Evolutionary conservation across 2,329 filamentous ascomycete species (phyloP), one percentile per base, ranked within the genome.

Genomic region (Tricladium varicosporioides): DNA sequence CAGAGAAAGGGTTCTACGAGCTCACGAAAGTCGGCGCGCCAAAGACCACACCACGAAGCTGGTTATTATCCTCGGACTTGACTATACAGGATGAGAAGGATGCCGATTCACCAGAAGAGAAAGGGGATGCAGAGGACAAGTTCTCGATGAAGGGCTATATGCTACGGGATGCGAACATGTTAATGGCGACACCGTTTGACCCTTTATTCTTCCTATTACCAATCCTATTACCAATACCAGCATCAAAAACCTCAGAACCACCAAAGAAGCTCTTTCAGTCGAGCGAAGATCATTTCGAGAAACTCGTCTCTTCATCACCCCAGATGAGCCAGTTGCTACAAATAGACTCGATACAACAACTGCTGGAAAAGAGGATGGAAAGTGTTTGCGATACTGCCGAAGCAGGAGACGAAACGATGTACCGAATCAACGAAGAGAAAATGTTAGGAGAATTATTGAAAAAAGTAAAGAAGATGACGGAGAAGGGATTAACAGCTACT

Each of bases 371-470:
- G 10, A 81, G 91, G 36, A 86, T 96, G 75, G 79, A 77, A 1
- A 79, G 76, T 1, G 79, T 94, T 5, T 96, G 92, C 73, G 92
- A 97, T 66, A 87, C 81, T 0, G 88, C 95, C 10, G 88, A 94
- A 33, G 89, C 89, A 0, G 90, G 88, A 13, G 89, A 90, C 59
- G 92, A 97, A 71, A 83, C 76, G 54, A 91, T 97, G 89, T 96
- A 89, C 72, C 84, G 91, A 11, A 75, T 96, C 19, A 94, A 80
- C 65, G 81, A 89, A 66, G 75, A 78, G 11, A 96, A 92, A 69
- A 80, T 97, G 0, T 67, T 88, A 5, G 68, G 72, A 1, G 79
- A 87, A 54, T 68, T 97, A 0, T 61, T 92, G 5, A 68, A 73
- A 15, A 97, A 97, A 72, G 91, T 92, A 5, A 78, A 80, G 59